Base-by-base conservation (phyloP, 148 eudicot genomes). In the Pouteria glomerata region DNA sequence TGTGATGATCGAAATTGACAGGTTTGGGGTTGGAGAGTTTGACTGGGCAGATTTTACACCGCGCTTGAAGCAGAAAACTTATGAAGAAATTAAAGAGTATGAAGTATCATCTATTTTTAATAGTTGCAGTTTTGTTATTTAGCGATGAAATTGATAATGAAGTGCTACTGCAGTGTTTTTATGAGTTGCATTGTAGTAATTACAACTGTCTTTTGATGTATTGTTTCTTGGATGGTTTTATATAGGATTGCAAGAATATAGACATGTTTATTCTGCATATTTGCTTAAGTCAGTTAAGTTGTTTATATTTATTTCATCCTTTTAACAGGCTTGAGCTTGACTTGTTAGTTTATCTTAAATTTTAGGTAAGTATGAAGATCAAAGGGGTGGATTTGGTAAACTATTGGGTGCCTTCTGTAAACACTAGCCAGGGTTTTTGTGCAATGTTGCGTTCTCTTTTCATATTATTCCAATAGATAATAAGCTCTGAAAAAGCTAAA, bases 11-110 rank as follows among this genome's bases (percentile, higher is more conserved):
- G 6, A 30, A 50, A 27, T 56, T 71, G 63, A 59, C 83, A 95
- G 99, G 80, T 95, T 84, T 90, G 99, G 99, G 18, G 81, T 81
- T 71, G 97, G 97, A 47, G 87, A 88, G 42, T 88, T 66, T 56
- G 99, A 92, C 72, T 95, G 97, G 97, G 88, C 84, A 56, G 97
- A 95, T 72, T 95, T 91, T 67, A 82, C 81, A 14, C 84, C 92
- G 23, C 89, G 99, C 70, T 68, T 95, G 82, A 95, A 95, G 90
- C 94, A 87, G 82, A 95, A 95, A 82, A 80, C 88, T 24, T 82
- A 57, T 35, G 96, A 92, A 62, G 99, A 95, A 83, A 90, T 95
- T 44, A 70, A 75, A 24, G 84, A 81, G 99, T 95, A 87, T 72
- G 98, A 74, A 68, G 26, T 62, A 34, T 4, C 6, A 47, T 73